Conservation (phyloP, 2,329 filamentous ascomycete genomes). For the Albophoma yamanashiensis region DNA sequence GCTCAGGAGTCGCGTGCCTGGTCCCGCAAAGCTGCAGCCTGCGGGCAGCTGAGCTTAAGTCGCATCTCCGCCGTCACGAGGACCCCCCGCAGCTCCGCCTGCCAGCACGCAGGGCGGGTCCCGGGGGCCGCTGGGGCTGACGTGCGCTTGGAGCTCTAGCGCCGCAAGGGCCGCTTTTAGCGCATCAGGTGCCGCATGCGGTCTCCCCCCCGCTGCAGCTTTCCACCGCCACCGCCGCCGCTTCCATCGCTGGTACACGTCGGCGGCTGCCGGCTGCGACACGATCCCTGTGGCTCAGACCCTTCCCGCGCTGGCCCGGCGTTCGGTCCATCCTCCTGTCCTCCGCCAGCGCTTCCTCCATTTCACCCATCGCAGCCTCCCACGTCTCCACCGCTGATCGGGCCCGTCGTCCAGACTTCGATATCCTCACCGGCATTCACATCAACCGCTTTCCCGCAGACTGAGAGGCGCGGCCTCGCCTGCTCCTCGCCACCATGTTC, state of each 20-base stretch:
- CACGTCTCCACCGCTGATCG: not conserved
- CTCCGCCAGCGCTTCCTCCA: too few species aligned
- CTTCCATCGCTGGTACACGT: not conserved
- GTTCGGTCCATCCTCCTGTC: not conserved
- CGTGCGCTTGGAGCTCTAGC: not conserved
- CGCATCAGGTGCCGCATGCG: constrained; percentile 1
- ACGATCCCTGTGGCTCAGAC: not conserved
- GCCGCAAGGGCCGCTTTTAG: not conserved
- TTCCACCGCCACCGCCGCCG: not conserved
- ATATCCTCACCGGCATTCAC: not conserved
- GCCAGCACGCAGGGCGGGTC: not conserved
- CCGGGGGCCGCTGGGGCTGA: not conserved
- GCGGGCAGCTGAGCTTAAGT: not conserved
- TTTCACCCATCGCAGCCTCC: not conserved
- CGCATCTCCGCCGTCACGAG: too few species aligned
- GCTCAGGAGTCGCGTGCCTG: not conserved
- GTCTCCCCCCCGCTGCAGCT: not conserved
- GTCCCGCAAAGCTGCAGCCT: not conserved
- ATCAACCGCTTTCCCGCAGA: not conserved
- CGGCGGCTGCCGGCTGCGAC: not conserved
- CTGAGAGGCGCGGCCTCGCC: constrained; percentile 17
- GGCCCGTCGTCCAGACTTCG: not conserved
- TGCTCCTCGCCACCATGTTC: constrained; percentile 47
- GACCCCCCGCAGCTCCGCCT: not conserved
- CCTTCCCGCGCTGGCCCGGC: not conserved